Base-by-base conservation (phyloP, 495 filamentous ascomycete species). In the Neurospora africana region DNA sequence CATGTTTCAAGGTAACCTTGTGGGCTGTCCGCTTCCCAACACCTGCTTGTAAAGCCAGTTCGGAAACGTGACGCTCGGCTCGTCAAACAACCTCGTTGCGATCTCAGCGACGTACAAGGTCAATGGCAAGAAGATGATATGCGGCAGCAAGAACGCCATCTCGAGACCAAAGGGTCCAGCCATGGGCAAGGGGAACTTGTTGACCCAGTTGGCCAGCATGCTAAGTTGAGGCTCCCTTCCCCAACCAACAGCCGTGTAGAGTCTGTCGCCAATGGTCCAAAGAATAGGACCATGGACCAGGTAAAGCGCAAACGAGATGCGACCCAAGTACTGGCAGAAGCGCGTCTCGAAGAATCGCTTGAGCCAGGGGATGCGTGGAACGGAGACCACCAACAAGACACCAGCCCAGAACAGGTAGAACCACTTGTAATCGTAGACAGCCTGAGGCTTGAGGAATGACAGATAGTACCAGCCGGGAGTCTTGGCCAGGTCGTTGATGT, bases 271-370 rank as follows among this genome's bases (percentile, higher is more conserved):
- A 4, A 85, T 72, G 0, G 77, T 81, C 72, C 72, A 83, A 7
- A 89, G 76, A 36, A 91, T 84, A 3, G 87, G 87, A 6, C 87
- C 88, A 73, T 91, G 89, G 19, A 91, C 86, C 53, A 91, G 83
- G 71, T 91, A 91, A 21, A 91, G 86, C 13, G 87, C 83, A 74
- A 84, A 91, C 0, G 88, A 90, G 61, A 91, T 84, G 71, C 87
- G 85, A 39, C 89, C 89, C 10, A 91, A 82, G 73, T 89, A 90
- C 77, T 90, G 89, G 68, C 88, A 88, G 67, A 90, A 79, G 3
- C 81, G 80, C 68, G 85, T 85, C 71, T 85, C 86, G 79, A 91
- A 90, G 41, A 89, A 82, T 71, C 82, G 81, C 73, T 87, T 85
- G 17, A 84, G 75, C 79, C 77, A 82, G n/a, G 36, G 41, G 33